Evolutionary conservation across 1,139 yeast species (phyloP), one percentile per base, ranked within the genome.

Genomic region (Arxiozyma heterogenica): DNA sequence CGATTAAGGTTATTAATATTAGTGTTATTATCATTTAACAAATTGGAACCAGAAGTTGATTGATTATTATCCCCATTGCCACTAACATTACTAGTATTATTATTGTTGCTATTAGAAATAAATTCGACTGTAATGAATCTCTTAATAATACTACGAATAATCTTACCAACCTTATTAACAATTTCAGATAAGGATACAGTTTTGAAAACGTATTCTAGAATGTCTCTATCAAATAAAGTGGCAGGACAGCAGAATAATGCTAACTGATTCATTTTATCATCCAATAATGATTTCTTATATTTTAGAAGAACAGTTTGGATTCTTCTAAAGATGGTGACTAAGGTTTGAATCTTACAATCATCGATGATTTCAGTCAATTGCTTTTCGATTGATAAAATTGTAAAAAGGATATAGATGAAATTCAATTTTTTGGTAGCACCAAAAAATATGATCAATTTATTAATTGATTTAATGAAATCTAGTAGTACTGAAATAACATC

Each of bases 221-320:
- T 45, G 34, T 56, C 58, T 54, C 60, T 55, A 38, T 59, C 63
- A 27, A 60, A 60, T 8, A 60, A 23, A 17, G 53, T 52, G 2
- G 61, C 54, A 2, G 62, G 62, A 50, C 60, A 60, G 38, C 56
- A 42, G 43, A 60, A 59, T 51, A 59, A 53, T 12, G 58, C 59
- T 41, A 60, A 38, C 18, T 57, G 34, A 27, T 55, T 54, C 49
- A 51, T 47, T 11, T 58, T 55, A 49, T 59, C 61, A 20, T 53
- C 49, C 4, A 59, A 12, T 22, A 60, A 43, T 8, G 51, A 23
- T 17, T 49, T 18, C 50, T 58, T 59, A 39, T 51, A 39, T 8
- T 44, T 41, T 41, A 51, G 51, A 47, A 58, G 52, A n/a, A 47
- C 45, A 1, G 30, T 12, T 23, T 55, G 41, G 15, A 55, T 53